Evolutionary conservation across 1,284 basidiomycete species (phyloP).

Genomic region (Tylopilus sp.): DNA sequence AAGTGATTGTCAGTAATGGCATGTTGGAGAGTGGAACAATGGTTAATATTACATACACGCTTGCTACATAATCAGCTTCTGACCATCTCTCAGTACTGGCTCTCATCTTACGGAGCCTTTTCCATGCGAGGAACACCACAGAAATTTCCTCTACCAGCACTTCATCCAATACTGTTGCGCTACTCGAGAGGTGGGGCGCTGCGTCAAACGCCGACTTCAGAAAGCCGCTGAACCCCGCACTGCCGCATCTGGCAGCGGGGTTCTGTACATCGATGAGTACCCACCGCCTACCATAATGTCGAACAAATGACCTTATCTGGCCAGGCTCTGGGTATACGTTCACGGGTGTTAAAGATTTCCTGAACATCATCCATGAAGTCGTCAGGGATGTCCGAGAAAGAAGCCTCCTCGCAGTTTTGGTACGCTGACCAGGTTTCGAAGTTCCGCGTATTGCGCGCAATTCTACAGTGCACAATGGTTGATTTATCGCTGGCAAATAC

Average conservation of each 20-base stretch:
- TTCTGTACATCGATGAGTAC: conserved; percentile 11
- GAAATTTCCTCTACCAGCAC: conserved; percentile 41
- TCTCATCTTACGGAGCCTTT: conserved; percentile 44
- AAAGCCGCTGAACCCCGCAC: conserved; percentile 41
- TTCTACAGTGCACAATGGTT: conserved; percentile 27
- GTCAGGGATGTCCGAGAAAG: conserved; percentile 38
- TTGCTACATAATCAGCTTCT: conserved; percentile 55
- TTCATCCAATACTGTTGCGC: conserved; percentile 19
- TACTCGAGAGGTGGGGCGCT: conserved; percentile 39
- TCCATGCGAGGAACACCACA: conserved; percentile 46
- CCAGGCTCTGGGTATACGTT: conserved; percentile 37
- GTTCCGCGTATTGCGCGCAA: conserved; percentile 41
- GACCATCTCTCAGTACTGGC: conserved; percentile 47
- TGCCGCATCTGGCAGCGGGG: conserved; percentile 13
- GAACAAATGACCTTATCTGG: conserved; percentile 29
- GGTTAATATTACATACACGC: conserved; percentile 43
- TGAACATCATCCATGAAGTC: conserved; percentile 34
- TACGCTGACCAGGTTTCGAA: conserved; percentile 45
- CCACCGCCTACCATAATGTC: not conserved
- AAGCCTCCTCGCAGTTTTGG: conserved; percentile 42
- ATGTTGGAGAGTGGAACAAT: not conserved
- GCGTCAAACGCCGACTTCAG: conserved; percentile 38
- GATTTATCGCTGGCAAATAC: not conserved
- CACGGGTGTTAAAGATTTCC: conserved; percentile 34
- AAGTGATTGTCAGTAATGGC: not conserved